These are phyloP conservation scores for Rhodotorula sp. DNA, from an alignment of 1,284 basidiomycete species.

Conservation along the genomic window DNA sequence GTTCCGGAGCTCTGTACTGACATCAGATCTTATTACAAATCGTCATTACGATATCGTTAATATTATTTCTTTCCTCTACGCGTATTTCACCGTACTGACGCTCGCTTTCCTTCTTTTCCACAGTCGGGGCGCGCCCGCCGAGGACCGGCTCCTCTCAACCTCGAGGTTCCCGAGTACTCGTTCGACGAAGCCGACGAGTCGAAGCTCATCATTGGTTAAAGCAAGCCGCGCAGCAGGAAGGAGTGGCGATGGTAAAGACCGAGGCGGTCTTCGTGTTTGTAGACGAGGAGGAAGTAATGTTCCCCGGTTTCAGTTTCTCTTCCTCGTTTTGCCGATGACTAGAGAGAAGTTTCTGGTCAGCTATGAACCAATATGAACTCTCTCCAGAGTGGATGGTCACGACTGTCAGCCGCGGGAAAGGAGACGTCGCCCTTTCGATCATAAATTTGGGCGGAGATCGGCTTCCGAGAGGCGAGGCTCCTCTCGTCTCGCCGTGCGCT, in stretches of 20 bases:
- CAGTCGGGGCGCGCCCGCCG: constrained; percentile 32
- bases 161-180: constrained; percentile 80
- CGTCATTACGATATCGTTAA: background rate
- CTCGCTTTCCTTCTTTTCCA: constrained; percentile 45
- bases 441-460: too few species aligned
- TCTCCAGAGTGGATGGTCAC: too few species aligned
- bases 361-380: too few species aligned
- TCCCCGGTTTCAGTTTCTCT: too few species aligned
- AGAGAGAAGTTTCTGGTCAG: too few species aligned
- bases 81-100: constrained; percentile 48
- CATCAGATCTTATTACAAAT: background rate
- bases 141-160: constrained; percentile 63
- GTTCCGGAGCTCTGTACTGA: background rate
- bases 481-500: background rate
- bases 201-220: constrained; percentile 84
- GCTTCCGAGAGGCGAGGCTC: too few species aligned
- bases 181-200: constrained; percentile 77
- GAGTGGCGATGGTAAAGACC: background rate
- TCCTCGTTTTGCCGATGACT: too few species aligned
- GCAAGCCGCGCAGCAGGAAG: too few species aligned
- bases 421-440: too few species aligned
- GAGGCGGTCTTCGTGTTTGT: background rate
- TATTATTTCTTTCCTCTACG: background rate
- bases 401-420: too few species aligned
- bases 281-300: background rate